phyloP scores from a whole-genome alignment of 106 monocot genomes.

The Alisma plantagoaquatica region DNA sequence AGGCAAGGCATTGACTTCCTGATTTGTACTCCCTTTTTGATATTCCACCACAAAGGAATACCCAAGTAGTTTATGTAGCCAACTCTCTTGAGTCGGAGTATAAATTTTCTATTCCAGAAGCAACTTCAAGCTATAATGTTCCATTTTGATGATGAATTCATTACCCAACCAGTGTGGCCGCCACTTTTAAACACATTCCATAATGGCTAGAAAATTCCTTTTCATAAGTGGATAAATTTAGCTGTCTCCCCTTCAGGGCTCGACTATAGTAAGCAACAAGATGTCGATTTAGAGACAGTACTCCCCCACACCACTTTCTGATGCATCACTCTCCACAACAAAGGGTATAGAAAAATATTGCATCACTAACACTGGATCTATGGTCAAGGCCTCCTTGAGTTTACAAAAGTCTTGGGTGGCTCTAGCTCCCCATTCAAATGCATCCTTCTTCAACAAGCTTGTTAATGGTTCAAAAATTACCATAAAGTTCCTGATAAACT shows the following conservation, averaged over 20 bases:
- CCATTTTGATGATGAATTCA: too few relatives aligned
- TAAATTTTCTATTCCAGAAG: too few relatives aligned
- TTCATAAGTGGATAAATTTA: not conserved
- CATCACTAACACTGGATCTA: not conserved
- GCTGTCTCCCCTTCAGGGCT: not conserved
- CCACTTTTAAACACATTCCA: conserved; percentile 2
- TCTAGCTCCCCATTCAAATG: not conserved
- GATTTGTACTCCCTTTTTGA: not conserved
- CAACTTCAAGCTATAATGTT: too few relatives aligned
- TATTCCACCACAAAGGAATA: too few relatives aligned
- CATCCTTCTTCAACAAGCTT: conserved; percentile 4
- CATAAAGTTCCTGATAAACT: not conserved
- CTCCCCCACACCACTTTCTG: conserved; percentile 2
- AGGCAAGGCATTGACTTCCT: not conserved
- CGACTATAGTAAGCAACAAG: conserved; percentile 3
- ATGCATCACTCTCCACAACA: conserved; percentile 3
- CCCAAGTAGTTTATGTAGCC: not conserved
- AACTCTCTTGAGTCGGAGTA: too few relatives aligned
- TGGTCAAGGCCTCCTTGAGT: not conserved
- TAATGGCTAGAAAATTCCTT: conserved; percentile 4
- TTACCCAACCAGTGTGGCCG: not conserved
- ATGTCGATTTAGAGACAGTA: not conserved
- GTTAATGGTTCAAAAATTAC: not conserved
- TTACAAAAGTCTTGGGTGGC: not conserved
- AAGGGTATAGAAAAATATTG: conserved; percentile 1